Base-by-base conservation (phyloP, 78 protist genomes). In the Dictyostelium citrinum region DNA sequence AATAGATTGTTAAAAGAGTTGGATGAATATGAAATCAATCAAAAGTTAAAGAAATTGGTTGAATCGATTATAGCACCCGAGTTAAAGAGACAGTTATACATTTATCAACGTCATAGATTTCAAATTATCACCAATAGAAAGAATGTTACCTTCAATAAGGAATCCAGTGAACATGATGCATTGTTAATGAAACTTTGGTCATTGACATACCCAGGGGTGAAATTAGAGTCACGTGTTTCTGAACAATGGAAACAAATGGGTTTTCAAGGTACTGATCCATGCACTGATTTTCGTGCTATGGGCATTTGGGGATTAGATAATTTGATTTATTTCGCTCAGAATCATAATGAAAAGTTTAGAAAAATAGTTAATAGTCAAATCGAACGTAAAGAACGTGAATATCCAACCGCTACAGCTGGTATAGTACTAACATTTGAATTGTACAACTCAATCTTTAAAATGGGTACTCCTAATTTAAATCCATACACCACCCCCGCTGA, bases 211-310 rank as follows among this genome's bases (percentile, higher is more conserved):
- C 95, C 95, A 41, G 37, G 74, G 29, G 95, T 83, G 4, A 90
- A 82, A 43, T 45, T 90, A 5, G 95, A 83, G 14, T 79, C 37
- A n/a, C 58, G 85, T 31, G 85, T 90, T 0, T 41, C 72, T 16
- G 95, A 90, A 29, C 95, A 90, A 82, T 90, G 95, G 95, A 90
- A 90, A 37, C 24, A 55, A 46, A 37, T 90, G 35, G 95, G 95
- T 24, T 90, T 90, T 39, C 95, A 90, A 68, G 90, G 90, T 22
- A 82, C 90, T 6, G 95, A 90, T 58, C 95, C 95, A 58, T 41
- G 84, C 3, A 90, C 95, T 10, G 95, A 90, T 49, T 90, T 90
- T 60, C 71, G 95, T 37, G 95, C 86, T 11, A 90, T 76, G 83
- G 96, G 96, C 39, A 81, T 93, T 24, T 81, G 85, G 70, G 96